A percentile compares a stretch with the other conserved stretches of the same genome.
Conservation (phyloP, 2,329 filamentous ascomycete genomes). For the Neodidymelliopsis sp. region DNA sequence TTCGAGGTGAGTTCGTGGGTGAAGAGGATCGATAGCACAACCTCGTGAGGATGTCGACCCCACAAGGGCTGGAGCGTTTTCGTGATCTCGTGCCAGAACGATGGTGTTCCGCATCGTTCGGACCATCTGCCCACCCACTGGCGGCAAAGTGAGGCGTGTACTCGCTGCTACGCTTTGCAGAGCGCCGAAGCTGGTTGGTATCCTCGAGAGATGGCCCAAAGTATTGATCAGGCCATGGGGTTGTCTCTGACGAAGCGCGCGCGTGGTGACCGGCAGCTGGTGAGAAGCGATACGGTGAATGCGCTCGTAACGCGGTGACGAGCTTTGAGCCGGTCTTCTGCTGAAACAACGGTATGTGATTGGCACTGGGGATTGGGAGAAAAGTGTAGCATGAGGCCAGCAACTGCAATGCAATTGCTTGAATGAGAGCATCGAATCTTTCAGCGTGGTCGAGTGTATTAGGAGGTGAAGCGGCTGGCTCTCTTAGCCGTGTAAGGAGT, state of each 20-base stretch:
- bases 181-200: background rate
- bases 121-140: background rate
- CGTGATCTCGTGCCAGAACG: no score
- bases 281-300: slow-evolving; percentile 26
- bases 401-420: slow-evolving; percentile 32
- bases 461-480: background rate
- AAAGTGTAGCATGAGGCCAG: slow-evolving; percentile 36
- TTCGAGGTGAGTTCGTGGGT: background rate
- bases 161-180: background rate
- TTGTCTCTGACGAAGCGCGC: slow-evolving; percentile 28
- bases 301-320: slow-evolving; percentile 28
- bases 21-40: background rate
- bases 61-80: background rate
- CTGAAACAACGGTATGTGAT: slow-evolving; percentile 18
- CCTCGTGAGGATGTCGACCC: background rate
- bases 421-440: slow-evolving; percentile 23
- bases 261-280: slow-evolving; percentile 39
- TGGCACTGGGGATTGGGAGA: slow-evolving; percentile 19
- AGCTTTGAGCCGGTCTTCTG: background rate
- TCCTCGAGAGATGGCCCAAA: slow-evolving; percentile 23
- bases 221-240: slow-evolving; percentile 31
- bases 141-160: background rate
- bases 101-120: background rate
- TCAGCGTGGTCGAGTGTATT: background rate
- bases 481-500: background rate